Evolutionary conservation across 73 alveolate species (phyloP), one percentile per base, ranked within the genome.

Genomic region (Diophrys appendiculata): DNA sequence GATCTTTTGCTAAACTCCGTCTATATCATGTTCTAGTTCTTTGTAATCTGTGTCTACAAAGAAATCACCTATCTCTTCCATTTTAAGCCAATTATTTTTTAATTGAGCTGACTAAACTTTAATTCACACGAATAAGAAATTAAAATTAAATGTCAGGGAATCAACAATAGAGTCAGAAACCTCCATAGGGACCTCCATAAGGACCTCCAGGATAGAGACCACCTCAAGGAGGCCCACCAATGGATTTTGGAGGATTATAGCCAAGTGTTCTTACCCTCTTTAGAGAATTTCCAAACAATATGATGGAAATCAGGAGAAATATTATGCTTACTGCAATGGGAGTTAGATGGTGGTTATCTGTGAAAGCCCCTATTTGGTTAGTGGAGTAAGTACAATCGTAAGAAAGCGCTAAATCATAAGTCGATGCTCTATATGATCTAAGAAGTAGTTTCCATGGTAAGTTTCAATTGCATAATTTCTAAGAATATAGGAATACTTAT

Each of bases 21-120:
- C 53, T 75, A 77, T 52, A 56, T 71, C 86, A 53, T 60, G 73
- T 0, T 1, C 28, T 18, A 73, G 73, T 31, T 34, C 79, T 65
- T 73, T 28, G 52, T 86, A 86, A 56, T 86, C 89, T 14, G 77
- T 67, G 31, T 79, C 82, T 24, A 72, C 32, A 34, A 86, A 86
- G n/a, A 86, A 33, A 14, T 28, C 65, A 22, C 54, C 85, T 27
- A 85, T 5, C n/a, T 43, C 60, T 11, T 5, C 60, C 18, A 43
- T 43, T 43, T 18, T n/a, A n/a, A n/a, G n/a, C n/a, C n/a, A n/a
- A n/a, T n/a, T n/a, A n/a, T n/a, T n/a, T n/a, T n/a, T n/a, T n/a
- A n/a, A n/a, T n/a, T n/a, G n/a, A n/a, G n/a, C n/a, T n/a, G n/a
- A n/a, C n/a, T n/a, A n/a, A n/a, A n/a, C n/a, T n/a, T n/a, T n/a